phyloP scores from a whole-genome alignment of 345 rosid species.

The Pistacia integerrima region DNA sequence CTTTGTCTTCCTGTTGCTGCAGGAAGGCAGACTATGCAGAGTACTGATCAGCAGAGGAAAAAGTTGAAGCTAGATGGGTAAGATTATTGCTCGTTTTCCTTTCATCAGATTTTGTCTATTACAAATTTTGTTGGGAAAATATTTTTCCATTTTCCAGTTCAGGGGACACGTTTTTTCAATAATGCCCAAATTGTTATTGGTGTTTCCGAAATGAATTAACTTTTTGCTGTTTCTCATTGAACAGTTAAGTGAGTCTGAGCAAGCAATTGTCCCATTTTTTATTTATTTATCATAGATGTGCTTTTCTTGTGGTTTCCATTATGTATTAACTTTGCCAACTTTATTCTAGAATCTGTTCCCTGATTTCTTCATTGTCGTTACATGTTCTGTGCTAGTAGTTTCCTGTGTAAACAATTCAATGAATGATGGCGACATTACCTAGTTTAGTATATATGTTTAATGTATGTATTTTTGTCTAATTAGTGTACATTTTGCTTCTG shows the following conservation, averaged over 20 bases:
- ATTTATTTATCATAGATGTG: neutral
- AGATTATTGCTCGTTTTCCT: constrained; percentile 4
- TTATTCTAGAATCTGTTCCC: constrained; percentile 1
- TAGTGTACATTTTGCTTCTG: neutral
- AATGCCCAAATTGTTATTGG: neutral
- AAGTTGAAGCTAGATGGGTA: constrained; percentile 61
- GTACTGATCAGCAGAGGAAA: constrained; percentile 40
- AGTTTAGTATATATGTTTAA: neutral
- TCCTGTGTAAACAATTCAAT: neutral
- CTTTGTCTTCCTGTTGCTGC: constrained; percentile 21
- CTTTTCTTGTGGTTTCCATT: neutral
- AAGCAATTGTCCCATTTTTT: neutral
- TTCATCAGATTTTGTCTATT: neutral
- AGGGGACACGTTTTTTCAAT: neutral
- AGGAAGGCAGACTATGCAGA: constrained; percentile 51
- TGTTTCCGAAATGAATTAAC: neutral
- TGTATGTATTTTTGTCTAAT: constrained; percentile 2
- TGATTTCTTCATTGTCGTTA: neutral
- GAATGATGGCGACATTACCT: neutral
- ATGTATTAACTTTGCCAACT: constrained; percentile 2
- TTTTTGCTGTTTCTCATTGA: no score
- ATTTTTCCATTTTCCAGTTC: neutral
- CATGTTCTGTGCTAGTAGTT: neutral
- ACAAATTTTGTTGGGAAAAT: neutral
- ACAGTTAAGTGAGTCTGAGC: neutral